Evolutionary conservation across 1,284 basidiomycete genomes (phyloP).

Genomic region (Uromyces viciae-fabae): DNA sequence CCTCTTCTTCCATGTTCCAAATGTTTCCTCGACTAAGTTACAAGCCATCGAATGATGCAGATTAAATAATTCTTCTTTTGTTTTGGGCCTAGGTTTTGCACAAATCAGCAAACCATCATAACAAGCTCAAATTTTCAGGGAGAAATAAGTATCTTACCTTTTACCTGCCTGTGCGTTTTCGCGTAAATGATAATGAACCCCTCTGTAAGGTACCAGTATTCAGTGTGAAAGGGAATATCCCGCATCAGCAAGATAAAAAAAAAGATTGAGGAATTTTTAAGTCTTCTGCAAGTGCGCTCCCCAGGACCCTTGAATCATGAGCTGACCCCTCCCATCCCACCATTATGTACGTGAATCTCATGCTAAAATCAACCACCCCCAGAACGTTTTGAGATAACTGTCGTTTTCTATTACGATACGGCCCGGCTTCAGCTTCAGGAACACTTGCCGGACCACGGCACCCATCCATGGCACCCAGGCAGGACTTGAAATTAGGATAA

Average conservation of each 20-base stretch:
- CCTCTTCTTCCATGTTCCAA: background rate
- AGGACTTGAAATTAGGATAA: background rate
- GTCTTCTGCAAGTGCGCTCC: background rate
- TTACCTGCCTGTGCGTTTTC: constrained; percentile 45
- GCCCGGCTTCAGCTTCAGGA: background rate
- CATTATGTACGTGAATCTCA: background rate
- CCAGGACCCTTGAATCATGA: background rate
- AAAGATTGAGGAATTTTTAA: constrained; percentile 48
- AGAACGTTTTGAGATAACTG: background rate
- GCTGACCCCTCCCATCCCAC: constrained; percentile 55
- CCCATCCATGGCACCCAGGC: background rate
- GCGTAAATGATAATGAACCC: constrained; percentile 48
- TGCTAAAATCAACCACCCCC: background rate
- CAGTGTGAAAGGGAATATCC: constrained; percentile 54
- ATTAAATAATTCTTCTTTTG: background rate
- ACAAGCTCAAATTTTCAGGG: background rate
- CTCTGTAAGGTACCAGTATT: constrained; percentile 52
- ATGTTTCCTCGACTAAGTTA: background rate
- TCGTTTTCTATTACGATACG: background rate
- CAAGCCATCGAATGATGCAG: background rate
- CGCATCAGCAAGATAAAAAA: constrained; percentile 57
- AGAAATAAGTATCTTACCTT: background rate
- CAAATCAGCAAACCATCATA: background rate
- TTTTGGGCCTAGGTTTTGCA: background rate
- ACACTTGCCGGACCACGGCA: background rate